Percentiles rank a stretch among this genome's conserved stretches.
Evolutionary conservation across 768 basidiomycete species (phyloP).

Genomic region (Kwoniella heveanensis): DNA sequence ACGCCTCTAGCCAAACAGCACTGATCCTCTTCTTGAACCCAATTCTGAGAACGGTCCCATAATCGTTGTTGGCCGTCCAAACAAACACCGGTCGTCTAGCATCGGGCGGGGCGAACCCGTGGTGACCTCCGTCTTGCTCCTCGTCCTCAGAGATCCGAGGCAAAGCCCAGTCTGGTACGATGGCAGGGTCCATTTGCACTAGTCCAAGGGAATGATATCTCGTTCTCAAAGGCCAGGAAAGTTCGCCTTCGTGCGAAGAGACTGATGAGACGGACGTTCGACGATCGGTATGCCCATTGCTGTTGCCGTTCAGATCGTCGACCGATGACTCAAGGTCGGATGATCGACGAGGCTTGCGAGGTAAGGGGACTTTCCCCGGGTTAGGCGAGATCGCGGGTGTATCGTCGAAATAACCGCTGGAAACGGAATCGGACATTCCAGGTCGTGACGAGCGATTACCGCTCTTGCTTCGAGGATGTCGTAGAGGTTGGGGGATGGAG

Average conservation of each 20-base stretch:
- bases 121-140: constrained; percentile 41
- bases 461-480: constrained; percentile 24
- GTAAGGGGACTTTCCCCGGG: constrained; percentile 2
- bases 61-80: constrained; percentile 74
- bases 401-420: constrained; percentile 13
- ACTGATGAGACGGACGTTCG: constrained; percentile 44
- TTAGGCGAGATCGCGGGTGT: constrained; percentile 9
- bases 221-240: constrained; percentile 22
- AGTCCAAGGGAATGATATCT: constrained; percentile 41
- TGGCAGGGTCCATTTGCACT: constrained; percentile 47
- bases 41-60: constrained; percentile 78
- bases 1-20: constrained; percentile 72
- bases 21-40: constrained; percentile 89
- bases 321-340: constrained; percentile 37
- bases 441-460: constrained; percentile 9
- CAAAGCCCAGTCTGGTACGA: constrained; percentile 31
- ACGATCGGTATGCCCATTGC: constrained; percentile 21
- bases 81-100: constrained; percentile 60
- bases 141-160: constrained; percentile 17
- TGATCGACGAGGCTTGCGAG: constrained; percentile 9
- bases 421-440: constrained; percentile 25
- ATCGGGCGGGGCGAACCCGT: constrained; percentile 29
- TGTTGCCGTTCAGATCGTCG: constrained; percentile 21
- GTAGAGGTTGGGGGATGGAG: constrained; percentile 20
- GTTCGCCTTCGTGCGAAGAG: constrained; percentile 44